These are phyloP conservation scores for Mycosphaerelloides madeirae DNA, from an alignment of 2,329 filamentous ascomycete species.

Conservation along the genomic window DNA sequence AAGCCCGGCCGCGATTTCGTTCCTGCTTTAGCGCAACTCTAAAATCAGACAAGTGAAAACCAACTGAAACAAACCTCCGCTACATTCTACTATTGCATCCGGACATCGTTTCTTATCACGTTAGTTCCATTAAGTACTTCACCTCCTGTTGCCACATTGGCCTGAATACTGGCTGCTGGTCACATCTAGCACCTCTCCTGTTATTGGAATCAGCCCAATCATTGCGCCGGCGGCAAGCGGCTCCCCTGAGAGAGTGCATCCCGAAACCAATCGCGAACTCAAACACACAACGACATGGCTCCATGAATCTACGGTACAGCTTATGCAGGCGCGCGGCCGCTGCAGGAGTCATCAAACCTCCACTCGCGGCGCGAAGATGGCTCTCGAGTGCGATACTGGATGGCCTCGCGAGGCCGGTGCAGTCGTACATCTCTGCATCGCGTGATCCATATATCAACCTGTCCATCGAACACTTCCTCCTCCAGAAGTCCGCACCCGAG, in stretches of 20 bases:
- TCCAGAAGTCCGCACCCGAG: conserved; percentile 66
- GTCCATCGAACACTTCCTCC: conserved; percentile 85
- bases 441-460: conserved; percentile 82
- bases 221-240: neutral
- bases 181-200: too few relatives aligned
- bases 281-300: conserved; percentile 18
- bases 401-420: conserved; percentile 30
- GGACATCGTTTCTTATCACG: too few relatives aligned
- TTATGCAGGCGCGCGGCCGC: conserved; percentile 20
- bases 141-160: too few relatives aligned
- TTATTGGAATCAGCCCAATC: neutral
- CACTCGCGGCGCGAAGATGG: conserved; percentile 19
- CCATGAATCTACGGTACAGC: conserved; percentile 26
- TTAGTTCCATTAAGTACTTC: too few relatives aligned
- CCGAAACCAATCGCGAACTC: conserved; percentile 12
- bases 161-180: too few relatives aligned
- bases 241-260: conserved; percentile 3
- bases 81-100: too few relatives aligned
- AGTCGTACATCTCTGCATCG: conserved; percentile 49
- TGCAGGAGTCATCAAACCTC: conserved; percentile 1
- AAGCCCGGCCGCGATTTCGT: too few relatives aligned
- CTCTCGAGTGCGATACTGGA: conserved; percentile 21
- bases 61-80: too few relatives aligned
- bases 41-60: too few relatives aligned
- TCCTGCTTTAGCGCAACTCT: too few relatives aligned